Base-by-base conservation (phyloP, 2,329 filamentous ascomycete genomes). In the Ophiostoma pallidulum region DNA sequence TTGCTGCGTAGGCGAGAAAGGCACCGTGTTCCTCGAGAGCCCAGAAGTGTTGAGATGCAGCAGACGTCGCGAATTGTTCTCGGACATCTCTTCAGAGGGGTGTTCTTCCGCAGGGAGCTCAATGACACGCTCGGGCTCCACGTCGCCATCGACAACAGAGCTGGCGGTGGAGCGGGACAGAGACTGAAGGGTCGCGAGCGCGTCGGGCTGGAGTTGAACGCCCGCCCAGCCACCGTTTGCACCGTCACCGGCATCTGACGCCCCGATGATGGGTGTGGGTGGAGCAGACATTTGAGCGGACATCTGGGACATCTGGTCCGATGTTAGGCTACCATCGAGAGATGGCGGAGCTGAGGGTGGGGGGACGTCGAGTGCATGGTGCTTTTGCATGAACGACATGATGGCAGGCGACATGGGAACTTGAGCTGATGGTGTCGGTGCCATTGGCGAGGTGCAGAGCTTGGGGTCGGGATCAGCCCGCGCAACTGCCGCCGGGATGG, bases 311-410 rank as follows among this genome's bases (percentile, higher is more conserved):
- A 94, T 76, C 62, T 94, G 89, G 60, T 96, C 90, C 2, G 90
- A 94, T 8, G 81, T 84, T 58, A 92, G 68, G 65, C 88, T 95
- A 19, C 89, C 90, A 66, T 95, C 90, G 4, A 95, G 72, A 4
- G 91, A 96, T 4, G 91, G 91, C 4, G 90, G 84, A 6, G 86
- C 84, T 47, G 87, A 90, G 26, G 80, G 76, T 31, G 79, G 82
- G 2, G 88, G 88, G 4, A 91, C 73, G 41, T 79, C 75, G 19
- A 81, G 74, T 24, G 78, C 60, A 51, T 79, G 77, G 55, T 79
- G 76, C 51, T 70, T 65, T 43, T 74, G 75, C 62, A 95, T 79
- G 59, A 86, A 82, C 10, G 80, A 80, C 56, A 91, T 72, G 48
- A 84, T 78, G 16, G 79, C 80, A 4, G 86, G 85, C 4, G 86